Percentiles rank a stretch among this genome's conserved stretches.
phyloP scores from a whole-genome alignment of 23 red algal species.

The Agarophyton chilense region DNA sequence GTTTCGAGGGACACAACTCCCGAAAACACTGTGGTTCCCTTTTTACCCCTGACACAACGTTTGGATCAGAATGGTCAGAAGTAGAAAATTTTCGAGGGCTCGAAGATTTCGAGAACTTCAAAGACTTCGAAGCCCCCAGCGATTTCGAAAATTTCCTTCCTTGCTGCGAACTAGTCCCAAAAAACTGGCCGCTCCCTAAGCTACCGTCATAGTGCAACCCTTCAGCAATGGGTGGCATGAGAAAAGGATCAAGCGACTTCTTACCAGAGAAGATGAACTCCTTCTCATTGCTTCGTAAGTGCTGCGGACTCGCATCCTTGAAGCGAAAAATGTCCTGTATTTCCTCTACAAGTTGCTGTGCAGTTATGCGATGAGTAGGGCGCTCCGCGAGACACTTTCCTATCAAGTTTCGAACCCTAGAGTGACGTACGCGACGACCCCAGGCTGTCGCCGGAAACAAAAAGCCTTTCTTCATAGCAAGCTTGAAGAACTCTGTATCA shows the following conservation, averaged over 20 bases:
- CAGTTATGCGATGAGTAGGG: constrained; percentile 13
- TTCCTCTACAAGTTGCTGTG: constrained; percentile 40
- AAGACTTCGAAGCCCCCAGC: too few species aligned
- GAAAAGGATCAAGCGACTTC: not conserved
- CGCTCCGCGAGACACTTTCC: constrained; percentile 19
- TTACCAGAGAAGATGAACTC: not conserved
- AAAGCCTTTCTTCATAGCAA: not conserved
- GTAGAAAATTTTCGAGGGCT: not conserved
- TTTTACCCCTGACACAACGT: not conserved
- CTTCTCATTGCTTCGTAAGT: not conserved
- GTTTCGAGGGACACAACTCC: not conserved
- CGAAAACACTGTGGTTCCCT: not conserved
- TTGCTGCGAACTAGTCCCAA: not conserved
- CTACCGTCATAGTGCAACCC: not conserved
- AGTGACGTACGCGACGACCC: constrained; percentile 1
- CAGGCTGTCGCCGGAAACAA: constrained; percentile 15
- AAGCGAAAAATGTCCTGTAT: not conserved
- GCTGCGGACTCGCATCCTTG: not conserved
- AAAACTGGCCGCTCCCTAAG: not conserved
- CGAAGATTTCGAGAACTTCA: too few species aligned
- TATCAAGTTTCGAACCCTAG: constrained; percentile 10
- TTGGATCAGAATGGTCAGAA: not conserved
- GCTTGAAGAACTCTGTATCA: constrained; percentile 14
- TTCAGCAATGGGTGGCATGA: not conserved
- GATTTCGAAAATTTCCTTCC: not conserved